Base-by-base conservation (phyloP, 495 filamentous ascomycete species). In the Amphirosellinia nigrospora region DNA sequence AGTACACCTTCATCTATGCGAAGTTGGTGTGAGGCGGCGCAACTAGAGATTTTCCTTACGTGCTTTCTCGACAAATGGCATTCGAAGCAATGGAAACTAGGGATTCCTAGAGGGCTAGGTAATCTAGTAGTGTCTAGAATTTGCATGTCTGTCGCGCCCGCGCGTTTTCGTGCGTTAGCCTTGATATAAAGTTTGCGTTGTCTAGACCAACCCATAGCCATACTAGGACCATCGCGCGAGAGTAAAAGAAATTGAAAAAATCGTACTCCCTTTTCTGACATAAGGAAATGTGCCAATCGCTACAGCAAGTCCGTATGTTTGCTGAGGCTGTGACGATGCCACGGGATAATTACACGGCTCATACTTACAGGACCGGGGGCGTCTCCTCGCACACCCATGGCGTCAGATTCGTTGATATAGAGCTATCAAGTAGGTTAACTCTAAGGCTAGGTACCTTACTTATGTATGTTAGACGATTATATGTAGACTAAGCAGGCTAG, bases 321-420 rank as follows among this genome's bases (percentile, higher is more conserved):
- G 50, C 30, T 23, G 19, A 21, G 48, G 48, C 48, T 26, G 9
- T 11, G 23, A 52, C 48, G 23, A 56, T 30, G 53, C 36, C 53
- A 56, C 53, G 30, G 16, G 55, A 16, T 36, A 58, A 58, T 19
- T 36, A 36, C 3, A 36, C n/a, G n/a, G n/a, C 21, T 4, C 53
- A 16, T 53, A 53, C 36, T n/a, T n/a, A 61, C 56, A 8, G 41
- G 16, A 41, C 13, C 13, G 58, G 21, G 28, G 16, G 34, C n/a
- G 28, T 61, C 41, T 61, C 21, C 34, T 28, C 4, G 21, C 36
- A 26, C 58, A 61, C 58, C 58, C 58, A 41, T 41, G 58, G 58
- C n/a, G 58, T 61, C 16, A 39, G 58, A 41, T 61, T 16, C 28
- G 2, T 41, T 16, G 23, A 11, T 3, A n/a, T 2, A 28, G 21